Evolutionary conservation across 768 basidiomycete species (phyloP), one percentile per base, ranked within the genome.

Genomic region (Cantharellus anzutake): DNA sequence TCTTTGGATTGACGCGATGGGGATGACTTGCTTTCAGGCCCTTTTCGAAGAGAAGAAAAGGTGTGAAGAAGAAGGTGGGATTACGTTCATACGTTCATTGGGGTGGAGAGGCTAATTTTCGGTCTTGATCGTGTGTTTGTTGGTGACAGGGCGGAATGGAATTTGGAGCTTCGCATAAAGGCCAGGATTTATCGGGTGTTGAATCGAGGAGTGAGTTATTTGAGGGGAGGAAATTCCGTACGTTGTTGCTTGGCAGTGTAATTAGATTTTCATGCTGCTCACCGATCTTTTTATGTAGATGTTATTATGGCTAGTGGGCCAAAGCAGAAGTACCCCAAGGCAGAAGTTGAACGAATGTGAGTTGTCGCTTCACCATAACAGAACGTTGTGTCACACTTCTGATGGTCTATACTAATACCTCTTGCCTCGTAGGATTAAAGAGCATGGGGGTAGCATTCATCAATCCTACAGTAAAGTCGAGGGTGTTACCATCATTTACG

Each of bases 171-270:
- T 29, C 60, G 65, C 84, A 83, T 65, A 73, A 76, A 61, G 84
- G 84, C 1, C 73, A 79, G n/a, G 78, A 78, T 58, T 69, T 82
- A 7, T 78, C 76, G 63, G 77, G 78, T 4, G 74, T 89, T 29
- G 63, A 76, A 42, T 74, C 81, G 3, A 75, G 82, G 64, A 78
- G 78, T 3, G 71, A 80, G 37, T 68, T 96, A 16, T 89, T 98
- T 65, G 72, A 78, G 11, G 84, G 77, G 35, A 75, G 83, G 71
- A 85, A 76, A 58, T 94, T 97, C 67, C 81, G 93, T 93, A 58
- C 66, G 84, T 73, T 39, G 4, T 14, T 14, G 35, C 42, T 50
- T 34, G 38, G 29, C 20, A 34, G 14, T 41, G 11, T 48, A 42
- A 3, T 34, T 61, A 20, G 20, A 29, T 29, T 29, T 29, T 29